Conservation (phyloP, 257 asterid species). For the Misopates orontium region DNA sequence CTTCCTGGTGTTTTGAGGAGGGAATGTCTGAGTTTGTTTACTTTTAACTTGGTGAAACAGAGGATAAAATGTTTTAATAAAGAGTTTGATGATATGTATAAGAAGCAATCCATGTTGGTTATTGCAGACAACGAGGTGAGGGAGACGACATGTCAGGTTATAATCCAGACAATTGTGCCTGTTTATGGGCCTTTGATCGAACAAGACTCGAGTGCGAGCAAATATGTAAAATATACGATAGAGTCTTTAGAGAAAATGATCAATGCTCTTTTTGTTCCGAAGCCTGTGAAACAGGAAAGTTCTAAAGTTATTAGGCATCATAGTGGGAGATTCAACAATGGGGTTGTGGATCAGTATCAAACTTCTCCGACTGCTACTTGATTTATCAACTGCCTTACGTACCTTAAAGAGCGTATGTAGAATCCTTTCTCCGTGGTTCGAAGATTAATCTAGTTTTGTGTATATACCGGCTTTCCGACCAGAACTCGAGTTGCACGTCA, state of each 20-base stretch:
- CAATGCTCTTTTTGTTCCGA: constrained; percentile 61
- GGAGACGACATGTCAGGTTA: constrained; percentile 55
- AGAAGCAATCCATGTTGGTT: constrained; percentile 61
- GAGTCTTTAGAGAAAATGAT: constrained; percentile 71
- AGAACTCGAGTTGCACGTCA: too few species aligned
- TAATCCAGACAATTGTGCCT: constrained; percentile 73
- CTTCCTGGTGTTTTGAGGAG: constrained; percentile 71
- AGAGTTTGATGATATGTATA: constrained; percentile 71
- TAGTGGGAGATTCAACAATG: constrained; percentile 60
- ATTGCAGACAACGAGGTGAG: constrained; percentile 65
- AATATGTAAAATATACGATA: constrained; percentile 68
- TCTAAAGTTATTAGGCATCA: constrained; percentile 56
- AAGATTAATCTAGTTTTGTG: background rate
- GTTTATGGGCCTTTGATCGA: constrained; percentile 88
- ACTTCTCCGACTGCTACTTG: constrained; percentile 46
- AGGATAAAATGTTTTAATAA: constrained; percentile 68
- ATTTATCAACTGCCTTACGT: background rate
- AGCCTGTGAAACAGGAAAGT: constrained; percentile 57
- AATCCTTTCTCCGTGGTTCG: background rate
- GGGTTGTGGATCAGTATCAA: constrained; percentile 32
- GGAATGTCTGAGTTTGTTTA: constrained; percentile 80
- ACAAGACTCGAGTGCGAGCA: constrained; percentile 68
- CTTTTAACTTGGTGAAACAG: constrained; percentile 81
- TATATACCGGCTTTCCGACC: constrained; percentile 22
- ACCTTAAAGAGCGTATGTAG: background rate